phyloP scores from a whole-genome alignment of 2,329 filamentous ascomycete species.

The Endothia cerciana region DNA sequence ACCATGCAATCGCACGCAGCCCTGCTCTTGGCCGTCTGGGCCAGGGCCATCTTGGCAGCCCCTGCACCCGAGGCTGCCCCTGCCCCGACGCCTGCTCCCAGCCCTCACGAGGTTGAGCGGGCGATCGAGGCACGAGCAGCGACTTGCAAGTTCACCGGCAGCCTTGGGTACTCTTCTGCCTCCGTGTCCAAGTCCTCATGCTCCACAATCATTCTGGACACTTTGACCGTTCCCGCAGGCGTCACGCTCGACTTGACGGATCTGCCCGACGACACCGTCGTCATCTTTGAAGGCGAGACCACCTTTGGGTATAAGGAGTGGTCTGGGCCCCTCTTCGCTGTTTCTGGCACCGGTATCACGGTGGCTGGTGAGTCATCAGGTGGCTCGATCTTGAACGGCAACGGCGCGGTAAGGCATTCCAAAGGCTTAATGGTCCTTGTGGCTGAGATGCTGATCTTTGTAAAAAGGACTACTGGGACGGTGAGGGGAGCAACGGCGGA shows the following conservation, averaged over 20 bases:
- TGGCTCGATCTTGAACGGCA: slow-evolving; percentile 30
- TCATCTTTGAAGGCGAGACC: slow-evolving; percentile 40
- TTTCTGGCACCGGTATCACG: slow-evolving; percentile 30
- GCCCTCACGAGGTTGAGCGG: slow-evolving; percentile 13
- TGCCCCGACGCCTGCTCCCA: slow-evolving; percentile 21
- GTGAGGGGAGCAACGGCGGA: slow-evolving; percentile 43
- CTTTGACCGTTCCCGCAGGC: slow-evolving; percentile 42
- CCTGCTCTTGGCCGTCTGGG: slow-evolving; percentile 14
- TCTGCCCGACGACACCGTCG: slow-evolving; percentile 38
- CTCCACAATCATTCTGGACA: slow-evolving; percentile 43
- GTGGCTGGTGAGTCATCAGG: slow-evolving; percentile 35
- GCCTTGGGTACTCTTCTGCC: slow-evolving; percentile 43
- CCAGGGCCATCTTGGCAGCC: slow-evolving; percentile 4
- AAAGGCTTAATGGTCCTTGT: too few species aligned
- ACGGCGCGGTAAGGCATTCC: slow-evolving; percentile 17
- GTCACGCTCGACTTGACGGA: slow-evolving; percentile 42
- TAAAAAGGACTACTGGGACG: slow-evolving; percentile 37
- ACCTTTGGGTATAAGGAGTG: slow-evolving; percentile 60
- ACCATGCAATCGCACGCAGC: slow-evolving; percentile 5
- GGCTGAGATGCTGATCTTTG: neutral
- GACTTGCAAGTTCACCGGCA: slow-evolving; percentile 58
- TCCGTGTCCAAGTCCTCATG: slow-evolving; percentile 49
- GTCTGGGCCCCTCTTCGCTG: slow-evolving; percentile 52
- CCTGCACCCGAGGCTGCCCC: slow-evolving; percentile 14
- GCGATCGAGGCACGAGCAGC: slow-evolving; percentile 29